Conservation (phyloP, 306 rosid genomes). For the Inga laurina region DNA sequence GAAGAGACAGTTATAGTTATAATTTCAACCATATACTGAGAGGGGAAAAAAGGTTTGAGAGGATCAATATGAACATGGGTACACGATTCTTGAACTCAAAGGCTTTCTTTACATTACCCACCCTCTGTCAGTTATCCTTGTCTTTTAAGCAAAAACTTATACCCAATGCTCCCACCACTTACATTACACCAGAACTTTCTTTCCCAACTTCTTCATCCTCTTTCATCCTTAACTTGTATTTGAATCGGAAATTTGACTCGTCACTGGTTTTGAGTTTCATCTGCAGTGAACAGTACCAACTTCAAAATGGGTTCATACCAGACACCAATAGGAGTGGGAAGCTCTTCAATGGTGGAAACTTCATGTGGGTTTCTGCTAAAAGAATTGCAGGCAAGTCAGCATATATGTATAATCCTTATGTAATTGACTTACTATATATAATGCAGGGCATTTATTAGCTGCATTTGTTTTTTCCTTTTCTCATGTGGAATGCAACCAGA, state of each 20-base stretch:
- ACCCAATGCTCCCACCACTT: slow-evolving; percentile 54
- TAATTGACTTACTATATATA: not conserved
- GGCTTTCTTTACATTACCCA: slow-evolving; percentile 68
- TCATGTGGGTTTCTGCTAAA: slow-evolving; percentile 89
- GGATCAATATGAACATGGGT: slow-evolving; percentile 33
- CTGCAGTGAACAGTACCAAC: slow-evolving; percentile 33
- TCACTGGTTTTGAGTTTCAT: slow-evolving; percentile 33
- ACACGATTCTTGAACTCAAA: slow-evolving; percentile 81
- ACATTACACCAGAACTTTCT: slow-evolving; percentile 51
- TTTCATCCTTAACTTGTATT: slow-evolving; percentile 37
- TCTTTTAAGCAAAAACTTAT: slow-evolving; percentile 79
- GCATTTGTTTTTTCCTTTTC: slow-evolving; percentile 3
- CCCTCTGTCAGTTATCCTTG: slow-evolving; percentile 69
- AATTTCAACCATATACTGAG: not conserved
- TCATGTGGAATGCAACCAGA: slow-evolving; percentile 49
- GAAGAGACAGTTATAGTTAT: slow-evolving; percentile 31
- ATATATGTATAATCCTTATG: not conserved
- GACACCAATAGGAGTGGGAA: slow-evolving; percentile 73
- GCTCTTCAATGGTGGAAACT: slow-evolving; percentile 74
- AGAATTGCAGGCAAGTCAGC: slow-evolving; percentile 83
- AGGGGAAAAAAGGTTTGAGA: slow-evolving; percentile 12
- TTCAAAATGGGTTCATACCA: slow-evolving; percentile 73
- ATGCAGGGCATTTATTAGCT: slow-evolving; percentile 17
- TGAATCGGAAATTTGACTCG: slow-evolving; percentile 38
- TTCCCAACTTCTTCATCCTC: slow-evolving; percentile 31